phyloP scores from a whole-genome alignment of 179 eudicot species.

The Drosera spatulata region DNA sequence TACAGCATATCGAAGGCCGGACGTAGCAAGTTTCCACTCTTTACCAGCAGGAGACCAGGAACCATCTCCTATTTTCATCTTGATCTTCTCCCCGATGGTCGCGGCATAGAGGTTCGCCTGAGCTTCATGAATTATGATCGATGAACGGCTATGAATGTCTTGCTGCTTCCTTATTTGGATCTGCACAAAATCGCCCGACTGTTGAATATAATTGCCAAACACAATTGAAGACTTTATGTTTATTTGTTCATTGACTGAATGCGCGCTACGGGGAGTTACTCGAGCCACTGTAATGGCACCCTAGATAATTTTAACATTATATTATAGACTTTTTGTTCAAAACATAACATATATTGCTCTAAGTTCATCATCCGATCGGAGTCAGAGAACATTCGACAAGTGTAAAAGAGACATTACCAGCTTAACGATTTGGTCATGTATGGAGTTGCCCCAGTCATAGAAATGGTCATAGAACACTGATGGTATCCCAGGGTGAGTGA shows the following conservation, averaged over 20 bases:
- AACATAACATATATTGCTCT: too few relatives aligned
- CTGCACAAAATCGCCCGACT: slow-evolving; percentile 23
- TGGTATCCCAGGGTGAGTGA: slow-evolving; percentile 90
- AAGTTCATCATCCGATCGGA: too few relatives aligned
- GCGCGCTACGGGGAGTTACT: too few relatives aligned
- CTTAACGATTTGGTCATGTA: slow-evolving; percentile 77
- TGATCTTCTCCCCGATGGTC: slow-evolving; percentile 57
- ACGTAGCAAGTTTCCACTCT: slow-evolving; percentile 83
- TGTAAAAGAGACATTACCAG: slow-evolving; percentile 38
- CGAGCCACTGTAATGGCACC: too few relatives aligned
- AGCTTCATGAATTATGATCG: slow-evolving; percentile 64
- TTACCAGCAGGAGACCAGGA: slow-evolving; percentile 80
- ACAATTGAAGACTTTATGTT: too few relatives aligned
- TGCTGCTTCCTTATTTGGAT: slow-evolving; percentile 46
- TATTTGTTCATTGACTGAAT: too few relatives aligned
- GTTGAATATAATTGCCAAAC: too few relatives aligned
- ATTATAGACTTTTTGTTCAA: too few relatives aligned
- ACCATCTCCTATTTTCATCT: slow-evolving; percentile 83
- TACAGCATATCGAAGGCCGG: slow-evolving; percentile 73
- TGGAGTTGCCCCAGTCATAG: slow-evolving; percentile 66
- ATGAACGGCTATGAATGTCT: slow-evolving; percentile 65
- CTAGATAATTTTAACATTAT: too few relatives aligned
- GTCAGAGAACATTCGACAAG: not conserved
- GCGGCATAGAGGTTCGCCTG: slow-evolving; percentile 77
- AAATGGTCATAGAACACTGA: slow-evolving; percentile 88